Evolutionary conservation across 164 flowering plant species (phyloP), one percentile per base, ranked within the genome.

Genomic region (Magnolia changhungtana): DNA sequence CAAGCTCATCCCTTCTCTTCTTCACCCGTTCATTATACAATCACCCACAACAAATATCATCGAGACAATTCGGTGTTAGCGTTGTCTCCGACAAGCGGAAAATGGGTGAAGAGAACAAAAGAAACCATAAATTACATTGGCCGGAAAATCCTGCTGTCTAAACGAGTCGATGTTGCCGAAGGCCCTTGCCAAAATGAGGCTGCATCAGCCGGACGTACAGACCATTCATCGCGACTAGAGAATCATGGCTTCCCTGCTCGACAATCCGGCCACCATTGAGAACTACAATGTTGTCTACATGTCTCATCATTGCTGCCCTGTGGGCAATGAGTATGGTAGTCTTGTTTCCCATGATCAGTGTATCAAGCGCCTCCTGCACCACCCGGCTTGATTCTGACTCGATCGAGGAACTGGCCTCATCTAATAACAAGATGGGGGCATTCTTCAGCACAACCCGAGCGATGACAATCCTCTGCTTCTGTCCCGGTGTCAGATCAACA

Each of bases 361-460:
- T 96, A 82, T 96, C 99, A 50, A 94, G 95, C 65, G 99, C 98
- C 82, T 96, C 99, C 76, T 96, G 99, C 58, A 96, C 93, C 69
- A 94, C 99, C 71, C 97, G 84, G 77, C 99, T 92, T 20, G 98
- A 94, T 80, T 96, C 99, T 0, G 99, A 94, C 83, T 96, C 99
- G 9, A 96, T 91, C 19, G 99, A 82, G 8, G 97, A 92, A 82
- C 98, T 94, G 9, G 99, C 97, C 78, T 96, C 99, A 65, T 96
- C 99, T 80, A 96, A 75, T 23, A 94, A 79, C 79, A 96, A 83
- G 78, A 96, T 94, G 19, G 99, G 99, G 27, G 98, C 98, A 82
- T 96, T 96, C 82, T 96, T 94, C 76, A 96, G 84, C 58, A 96
- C 90, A 5, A 96, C 98, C 27, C 99, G 81, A n/a, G 99, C 99